Percentiles rank a stretch among this genome's conserved stretches.
Conservation (phyloP, 2,329 filamentous ascomycete genomes). For the Paramyrothecium sp. region DNA sequence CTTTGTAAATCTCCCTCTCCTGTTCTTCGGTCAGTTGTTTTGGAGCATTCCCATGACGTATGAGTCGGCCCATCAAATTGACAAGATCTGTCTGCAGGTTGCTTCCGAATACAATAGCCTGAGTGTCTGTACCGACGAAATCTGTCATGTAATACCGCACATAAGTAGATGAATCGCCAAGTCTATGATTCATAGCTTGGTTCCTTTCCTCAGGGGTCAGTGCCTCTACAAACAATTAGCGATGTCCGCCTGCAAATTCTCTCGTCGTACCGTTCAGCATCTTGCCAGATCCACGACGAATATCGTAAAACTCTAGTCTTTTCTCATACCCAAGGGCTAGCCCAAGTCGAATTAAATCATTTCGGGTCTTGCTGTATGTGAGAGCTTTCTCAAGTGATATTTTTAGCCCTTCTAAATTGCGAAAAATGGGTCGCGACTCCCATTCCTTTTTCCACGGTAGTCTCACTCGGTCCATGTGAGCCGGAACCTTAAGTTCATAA, state of each 20-base stretch:
- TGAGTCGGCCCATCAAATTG: background rate
- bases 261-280: background rate
- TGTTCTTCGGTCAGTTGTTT: background rate
- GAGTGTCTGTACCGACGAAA: background rate
- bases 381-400: background rate
- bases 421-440: background rate
- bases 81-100: background rate
- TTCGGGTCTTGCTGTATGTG: background rate
- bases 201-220: background rate
- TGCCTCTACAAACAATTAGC: background rate
- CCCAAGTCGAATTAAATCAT: background rate
- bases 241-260: background rate
- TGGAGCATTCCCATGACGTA: background rate
- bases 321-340: background rate
- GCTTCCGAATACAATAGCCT: background rate
- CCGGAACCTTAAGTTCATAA: background rate
- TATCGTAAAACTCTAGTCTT: background rate
- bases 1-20: background rate
- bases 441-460: background rate
- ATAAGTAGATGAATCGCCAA: background rate
- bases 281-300: background rate
- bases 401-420: background rate
- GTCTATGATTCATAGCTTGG: background rate
- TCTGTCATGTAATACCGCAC: background rate
- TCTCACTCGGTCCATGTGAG: background rate